These are phyloP conservation scores for Hemileccinum hortonii DNA, from an alignment of 1,284 basidiomycete genomes.

Conservation along the genomic window DNA sequence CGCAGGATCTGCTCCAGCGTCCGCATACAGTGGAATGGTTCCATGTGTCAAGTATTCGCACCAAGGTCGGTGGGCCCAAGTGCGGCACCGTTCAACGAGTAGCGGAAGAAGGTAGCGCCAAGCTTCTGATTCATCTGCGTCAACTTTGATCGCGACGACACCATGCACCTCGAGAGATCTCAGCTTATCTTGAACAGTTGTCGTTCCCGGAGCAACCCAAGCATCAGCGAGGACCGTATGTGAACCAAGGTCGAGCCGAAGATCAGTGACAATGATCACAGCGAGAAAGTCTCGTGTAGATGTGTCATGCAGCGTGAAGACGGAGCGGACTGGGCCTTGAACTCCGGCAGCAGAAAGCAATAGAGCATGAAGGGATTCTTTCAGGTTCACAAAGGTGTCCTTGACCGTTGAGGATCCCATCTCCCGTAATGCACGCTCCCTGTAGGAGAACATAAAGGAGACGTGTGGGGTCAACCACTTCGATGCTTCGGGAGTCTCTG, in stretches of 20 bases:
- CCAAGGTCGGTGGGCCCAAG: constrained; percentile 45
- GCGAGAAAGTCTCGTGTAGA: constrained; percentile 29
- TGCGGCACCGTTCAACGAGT: constrained; percentile 51
- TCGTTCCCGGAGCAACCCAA: constrained; percentile 40
- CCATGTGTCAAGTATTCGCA: constrained; percentile 45
- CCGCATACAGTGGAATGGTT: constrained; percentile 32
- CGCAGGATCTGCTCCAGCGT: constrained; percentile 24
- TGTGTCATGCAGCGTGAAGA: constrained; percentile 35
- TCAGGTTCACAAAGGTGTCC: constrained; percentile 33
- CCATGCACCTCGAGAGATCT: constrained; percentile 1
- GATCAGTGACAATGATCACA: constrained; percentile 39
- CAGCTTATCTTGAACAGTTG: constrained; percentile 3
- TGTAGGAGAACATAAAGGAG: constrained; percentile 34
- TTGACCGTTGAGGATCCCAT: background rate
- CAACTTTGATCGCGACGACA: constrained; percentile 18
- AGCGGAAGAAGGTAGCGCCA: constrained; percentile 51
- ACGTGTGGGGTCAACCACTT: constrained; percentile 36
- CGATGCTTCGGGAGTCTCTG: constrained; percentile 4
- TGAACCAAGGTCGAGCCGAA: constrained; percentile 45
- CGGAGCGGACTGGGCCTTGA: constrained; percentile 10
- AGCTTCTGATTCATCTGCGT: constrained; percentile 32
- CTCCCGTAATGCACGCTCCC: constrained; percentile 13
- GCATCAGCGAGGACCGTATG: constrained; percentile 47
- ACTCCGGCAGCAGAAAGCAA: constrained; percentile 28
- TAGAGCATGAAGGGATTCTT: constrained; percentile 34